Evolutionary conservation across 129 eudicot species (phyloP).

Genomic region (Oenanthe sinensis): DNA sequence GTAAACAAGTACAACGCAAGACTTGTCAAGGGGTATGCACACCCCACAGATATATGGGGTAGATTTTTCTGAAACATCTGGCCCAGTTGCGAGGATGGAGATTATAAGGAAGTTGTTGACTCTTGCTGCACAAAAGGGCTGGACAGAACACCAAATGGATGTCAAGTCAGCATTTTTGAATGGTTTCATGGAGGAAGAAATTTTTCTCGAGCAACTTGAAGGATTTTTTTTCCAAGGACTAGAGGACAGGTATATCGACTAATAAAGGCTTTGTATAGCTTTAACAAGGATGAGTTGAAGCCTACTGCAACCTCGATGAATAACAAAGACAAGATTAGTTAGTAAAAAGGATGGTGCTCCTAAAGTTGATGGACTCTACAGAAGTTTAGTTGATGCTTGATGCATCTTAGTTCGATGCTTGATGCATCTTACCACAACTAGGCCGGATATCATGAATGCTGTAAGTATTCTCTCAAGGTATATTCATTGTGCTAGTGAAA

Average conservation of each 20-base stretch:
- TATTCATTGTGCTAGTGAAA: neutral
- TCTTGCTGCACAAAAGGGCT: too few relatives aligned
- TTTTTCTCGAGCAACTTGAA: too few relatives aligned
- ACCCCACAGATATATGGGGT: neutral
- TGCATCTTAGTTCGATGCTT: too few relatives aligned
- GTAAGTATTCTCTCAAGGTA: neutral
- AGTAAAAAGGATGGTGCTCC: conserved; percentile 14
- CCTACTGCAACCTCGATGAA: conserved; percentile 13
- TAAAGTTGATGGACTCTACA: neutral
- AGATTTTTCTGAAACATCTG: neutral
- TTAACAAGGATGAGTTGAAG: conserved; percentile 16
- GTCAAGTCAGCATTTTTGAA: too few relatives aligned
- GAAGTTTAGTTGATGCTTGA: neutral
- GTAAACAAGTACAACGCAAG: neutral
- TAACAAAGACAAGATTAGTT: too few relatives aligned
- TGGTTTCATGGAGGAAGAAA: too few relatives aligned
- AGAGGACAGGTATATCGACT: too few relatives aligned
- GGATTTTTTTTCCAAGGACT: too few relatives aligned
- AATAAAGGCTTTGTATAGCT: too few relatives aligned
- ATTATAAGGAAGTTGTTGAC: too few relatives aligned
- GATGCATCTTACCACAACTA: neutral
- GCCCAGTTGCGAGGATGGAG: neutral
- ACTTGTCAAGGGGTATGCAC: neutral
- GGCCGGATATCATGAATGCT: neutral
- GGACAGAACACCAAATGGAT: too few relatives aligned